phyloP scores from a whole-genome alignment of 2,329 filamentous ascomycete species.

The Penicillium sp. region DNA sequence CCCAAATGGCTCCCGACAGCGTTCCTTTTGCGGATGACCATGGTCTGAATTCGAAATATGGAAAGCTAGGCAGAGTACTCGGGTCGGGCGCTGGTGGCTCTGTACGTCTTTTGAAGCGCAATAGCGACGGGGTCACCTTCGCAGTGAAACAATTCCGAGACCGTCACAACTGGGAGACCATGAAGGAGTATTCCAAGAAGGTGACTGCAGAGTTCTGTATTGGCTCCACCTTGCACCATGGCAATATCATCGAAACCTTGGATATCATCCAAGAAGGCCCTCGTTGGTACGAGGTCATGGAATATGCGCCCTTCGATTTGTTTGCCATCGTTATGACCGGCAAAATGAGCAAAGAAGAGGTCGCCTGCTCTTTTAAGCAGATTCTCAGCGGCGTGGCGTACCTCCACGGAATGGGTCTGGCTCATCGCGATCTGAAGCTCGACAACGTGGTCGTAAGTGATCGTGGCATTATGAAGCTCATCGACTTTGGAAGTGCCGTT shows the following conservation, averaged over 20 bases:
- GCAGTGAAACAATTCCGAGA: conserved; percentile 96
- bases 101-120: conserved; percentile 89
- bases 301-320: conserved; percentile 92
- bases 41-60: conserved; percentile 85
- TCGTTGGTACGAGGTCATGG: conserved; percentile 98
- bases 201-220: conserved; percentile 98
- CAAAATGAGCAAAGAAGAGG: conserved; percentile 89
- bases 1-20: conserved; percentile 51
- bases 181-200: conserved; percentile 97
- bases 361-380: conserved; percentile 88
- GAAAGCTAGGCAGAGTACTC: conserved; percentile 90
- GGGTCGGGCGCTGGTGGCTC: conserved; percentile 94
- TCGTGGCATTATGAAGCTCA: conserved; percentile 97
- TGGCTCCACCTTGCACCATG: conserved; percentile 92
- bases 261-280: conserved; percentile 94
- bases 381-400: conserved; percentile 94
- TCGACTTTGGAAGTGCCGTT: conserved; percentile 96
- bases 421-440: conserved; percentile 91
- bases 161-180: conserved; percentile 86
- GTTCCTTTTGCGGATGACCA: conserved; percentile 95
- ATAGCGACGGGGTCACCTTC: conserved; percentile 88
- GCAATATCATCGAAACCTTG: conserved; percentile 96
- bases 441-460: conserved; percentile 98
- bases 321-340: conserved; percentile 99
- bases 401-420: conserved; percentile 89